Evolutionary conservation across 108 stramenopile genomes (phyloP).

Genomic region (Pseudonitzschia multistriata): DNA sequence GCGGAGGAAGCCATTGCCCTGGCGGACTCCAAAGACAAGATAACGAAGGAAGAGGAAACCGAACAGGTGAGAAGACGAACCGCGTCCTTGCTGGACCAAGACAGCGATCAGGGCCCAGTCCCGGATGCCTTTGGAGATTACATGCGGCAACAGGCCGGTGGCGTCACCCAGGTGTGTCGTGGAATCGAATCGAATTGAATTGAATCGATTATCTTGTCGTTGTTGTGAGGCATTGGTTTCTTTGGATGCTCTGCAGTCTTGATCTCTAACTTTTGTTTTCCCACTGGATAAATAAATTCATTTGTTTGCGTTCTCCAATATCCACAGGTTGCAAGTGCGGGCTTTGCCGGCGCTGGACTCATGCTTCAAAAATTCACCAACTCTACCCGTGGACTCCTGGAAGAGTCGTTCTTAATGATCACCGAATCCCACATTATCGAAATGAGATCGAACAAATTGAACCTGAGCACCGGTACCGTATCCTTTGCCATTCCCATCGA

Average conservation of each 20-base stretch:
- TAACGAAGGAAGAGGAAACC: conserved; percentile 2
- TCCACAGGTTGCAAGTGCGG: conserved; percentile 47
- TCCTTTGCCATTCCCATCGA: conserved; percentile 77
- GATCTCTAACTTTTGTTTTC: conserved; percentile 2
- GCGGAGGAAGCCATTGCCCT: conserved; percentile 61
- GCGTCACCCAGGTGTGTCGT: conserved; percentile 39
- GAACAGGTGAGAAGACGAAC: conserved; percentile 25
- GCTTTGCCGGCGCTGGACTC: conserved; percentile 48
- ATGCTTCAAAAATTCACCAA: conserved; percentile 80
- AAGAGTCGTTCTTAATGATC: conserved; percentile 88
- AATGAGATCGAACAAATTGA: conserved; percentile 73
- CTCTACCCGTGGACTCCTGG: conserved; percentile 78
- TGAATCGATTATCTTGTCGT: no score
- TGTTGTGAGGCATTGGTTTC: no score
- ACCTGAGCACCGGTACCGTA: conserved; percentile 71
- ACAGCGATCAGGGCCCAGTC: conserved; percentile 30
- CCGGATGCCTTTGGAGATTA: conserved; percentile 36
- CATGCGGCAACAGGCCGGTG: conserved; percentile 35
- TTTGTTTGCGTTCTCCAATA: neutral
- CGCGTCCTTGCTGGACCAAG: neutral
- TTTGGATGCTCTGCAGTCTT: neutral
- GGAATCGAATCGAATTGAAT: neutral
- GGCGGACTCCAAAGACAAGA: conserved; percentile 35
- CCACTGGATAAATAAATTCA: neutral
- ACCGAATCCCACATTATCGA: conserved; percentile 84